Evolutionary conservation across 2,329 filamentous ascomycete species (phyloP).

Genomic region (Penicillium psychrosexuale): DNA sequence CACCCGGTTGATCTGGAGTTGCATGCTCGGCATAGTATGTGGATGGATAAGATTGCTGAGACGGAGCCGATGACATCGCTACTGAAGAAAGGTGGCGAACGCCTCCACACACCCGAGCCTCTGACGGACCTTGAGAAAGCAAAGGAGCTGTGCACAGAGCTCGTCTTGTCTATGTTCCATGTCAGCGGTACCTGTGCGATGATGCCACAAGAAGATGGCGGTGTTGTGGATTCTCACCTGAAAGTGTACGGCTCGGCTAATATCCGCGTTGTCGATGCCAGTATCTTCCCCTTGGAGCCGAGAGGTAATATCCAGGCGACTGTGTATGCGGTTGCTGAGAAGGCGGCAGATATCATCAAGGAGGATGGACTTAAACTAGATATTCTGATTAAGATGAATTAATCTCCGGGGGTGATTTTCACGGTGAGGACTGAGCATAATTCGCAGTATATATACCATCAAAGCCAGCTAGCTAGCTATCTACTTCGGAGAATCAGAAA

Average conservation of each 20-base stretch:
- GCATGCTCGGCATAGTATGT: constrained; percentile 36
- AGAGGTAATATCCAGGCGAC: constrained; percentile 38
- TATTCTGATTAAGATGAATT: too few species aligned
- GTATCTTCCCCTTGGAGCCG: constrained; percentile 35
- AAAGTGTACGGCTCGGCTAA: constrained; percentile 32
- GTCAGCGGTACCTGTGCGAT: constrained; percentile 32
- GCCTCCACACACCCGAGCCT: constrained; percentile 13
- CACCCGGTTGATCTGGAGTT: constrained; percentile 46
- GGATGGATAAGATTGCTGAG: constrained; percentile 31
- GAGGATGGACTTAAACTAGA: constrained; percentile 1
- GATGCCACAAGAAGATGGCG: constrained; percentile 27
- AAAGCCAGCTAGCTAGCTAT: neutral
- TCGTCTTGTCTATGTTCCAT: constrained; percentile 24
- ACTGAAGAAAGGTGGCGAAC: constrained; percentile 31
- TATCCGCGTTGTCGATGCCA: constrained; percentile 36
- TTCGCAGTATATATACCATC: neutral
- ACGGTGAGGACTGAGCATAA: neutral
- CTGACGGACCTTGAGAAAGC: constrained; percentile 10
- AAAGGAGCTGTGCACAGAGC: constrained; percentile 19
- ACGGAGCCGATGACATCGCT: constrained; percentile 31
- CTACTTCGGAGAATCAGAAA: too few species aligned
- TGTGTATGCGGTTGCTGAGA: constrained; percentile 37
- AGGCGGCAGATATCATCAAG: constrained; percentile 32
- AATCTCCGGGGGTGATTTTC: neutral
- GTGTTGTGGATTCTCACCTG: constrained; percentile 29